phyloP scores from a whole-genome alignment of 257 asterid species.

The Solanum chiquidenum region DNA sequence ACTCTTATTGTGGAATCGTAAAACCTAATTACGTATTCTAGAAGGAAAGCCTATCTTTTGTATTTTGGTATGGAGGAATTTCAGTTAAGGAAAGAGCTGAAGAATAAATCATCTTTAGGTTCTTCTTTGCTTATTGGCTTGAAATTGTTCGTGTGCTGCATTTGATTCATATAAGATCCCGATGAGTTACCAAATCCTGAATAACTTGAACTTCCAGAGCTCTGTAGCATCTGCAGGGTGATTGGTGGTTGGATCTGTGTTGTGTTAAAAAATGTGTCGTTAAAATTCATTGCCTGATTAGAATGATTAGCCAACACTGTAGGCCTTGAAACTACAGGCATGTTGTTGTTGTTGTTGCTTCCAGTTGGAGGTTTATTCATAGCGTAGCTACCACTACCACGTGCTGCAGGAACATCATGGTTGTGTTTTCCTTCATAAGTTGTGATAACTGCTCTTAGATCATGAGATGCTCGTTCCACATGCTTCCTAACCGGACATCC shows the following conservation, averaged over 20 bases:
- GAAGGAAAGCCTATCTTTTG: background rate
- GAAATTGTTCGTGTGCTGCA: constrained; percentile 26
- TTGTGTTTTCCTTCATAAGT: constrained; percentile 90
- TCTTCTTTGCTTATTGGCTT: constrained; percentile 53
- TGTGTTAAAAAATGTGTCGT: constrained; percentile 18
- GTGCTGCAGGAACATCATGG: constrained; percentile 91
- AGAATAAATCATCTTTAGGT: constrained; percentile 67
- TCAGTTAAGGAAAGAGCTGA: constrained; percentile 55
- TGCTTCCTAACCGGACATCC: constrained; percentile 91
- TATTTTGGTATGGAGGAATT: background rate
- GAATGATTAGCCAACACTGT: constrained; percentile 26
- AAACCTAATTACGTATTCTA: background rate
- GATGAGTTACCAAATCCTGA: constrained; percentile 41
- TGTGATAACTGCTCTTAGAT: constrained; percentile 72
- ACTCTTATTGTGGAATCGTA: constrained; percentile 9
- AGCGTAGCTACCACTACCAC: constrained; percentile 55
- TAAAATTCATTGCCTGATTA: constrained; percentile 20
- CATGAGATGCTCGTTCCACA: constrained; percentile 85
- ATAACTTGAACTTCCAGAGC: constrained; percentile 26
- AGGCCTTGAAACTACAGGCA: constrained; percentile 31
- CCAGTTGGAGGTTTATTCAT: constrained; percentile 31
- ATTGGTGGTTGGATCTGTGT: constrained; percentile 61
- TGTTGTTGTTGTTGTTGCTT: constrained; percentile 10
- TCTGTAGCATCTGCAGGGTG: constrained; percentile 65
- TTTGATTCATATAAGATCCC: constrained; percentile 26